Conservation (phyloP, 1,284 basidiomycete species). For the Athelia psychrophila region DNA sequence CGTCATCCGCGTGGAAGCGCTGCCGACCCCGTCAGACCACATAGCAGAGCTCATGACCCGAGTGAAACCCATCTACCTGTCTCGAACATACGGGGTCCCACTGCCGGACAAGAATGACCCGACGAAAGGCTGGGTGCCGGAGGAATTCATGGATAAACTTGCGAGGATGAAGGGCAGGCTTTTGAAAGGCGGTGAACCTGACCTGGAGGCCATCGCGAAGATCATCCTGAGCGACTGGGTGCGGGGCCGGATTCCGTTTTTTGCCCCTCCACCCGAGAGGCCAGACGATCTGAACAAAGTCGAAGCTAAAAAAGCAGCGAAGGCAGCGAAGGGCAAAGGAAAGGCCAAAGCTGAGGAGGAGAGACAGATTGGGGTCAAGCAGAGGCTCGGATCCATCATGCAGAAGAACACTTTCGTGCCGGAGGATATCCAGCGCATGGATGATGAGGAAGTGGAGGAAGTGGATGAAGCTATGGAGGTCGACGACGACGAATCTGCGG, state of each 20-base stretch:
- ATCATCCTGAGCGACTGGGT: constrained; percentile 98
- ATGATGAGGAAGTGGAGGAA: constrained; percentile 38
- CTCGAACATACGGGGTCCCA: constrained; percentile 84
- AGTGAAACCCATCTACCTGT: constrained; percentile 91
- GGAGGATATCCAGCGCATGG: constrained; percentile 66
- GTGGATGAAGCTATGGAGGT: constrained; percentile 23
- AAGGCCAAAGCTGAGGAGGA: constrained; percentile 31
- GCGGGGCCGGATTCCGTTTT: constrained; percentile 90
- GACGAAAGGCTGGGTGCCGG: constrained; percentile 60
- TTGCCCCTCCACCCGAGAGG: constrained; percentile 78
- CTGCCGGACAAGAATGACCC: constrained; percentile 56
- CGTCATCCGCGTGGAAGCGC: constrained; percentile 94
- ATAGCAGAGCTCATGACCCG: constrained; percentile 87
- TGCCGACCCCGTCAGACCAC: constrained; percentile 92
- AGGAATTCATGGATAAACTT: constrained; percentile 82
- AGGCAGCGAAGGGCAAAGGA: constrained; percentile 33
- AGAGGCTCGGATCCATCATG: constrained; percentile 74
- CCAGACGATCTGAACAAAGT: constrained; percentile 63
- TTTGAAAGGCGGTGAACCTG: constrained; percentile 93
- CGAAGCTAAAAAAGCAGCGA: constrained; percentile 53
- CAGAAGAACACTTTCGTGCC: constrained; percentile 83
- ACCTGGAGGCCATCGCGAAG: constrained; percentile 90
- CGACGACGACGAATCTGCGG: constrained; percentile 28
- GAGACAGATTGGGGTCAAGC: constrained; percentile 56
- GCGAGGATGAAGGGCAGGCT: constrained; percentile 92